Evolutionary conservation across 2,329 filamentous ascomycete species (phyloP), one percentile per base, ranked within the genome.

Genomic region (Nothophaeocryptopus gaeumannii): DNA sequence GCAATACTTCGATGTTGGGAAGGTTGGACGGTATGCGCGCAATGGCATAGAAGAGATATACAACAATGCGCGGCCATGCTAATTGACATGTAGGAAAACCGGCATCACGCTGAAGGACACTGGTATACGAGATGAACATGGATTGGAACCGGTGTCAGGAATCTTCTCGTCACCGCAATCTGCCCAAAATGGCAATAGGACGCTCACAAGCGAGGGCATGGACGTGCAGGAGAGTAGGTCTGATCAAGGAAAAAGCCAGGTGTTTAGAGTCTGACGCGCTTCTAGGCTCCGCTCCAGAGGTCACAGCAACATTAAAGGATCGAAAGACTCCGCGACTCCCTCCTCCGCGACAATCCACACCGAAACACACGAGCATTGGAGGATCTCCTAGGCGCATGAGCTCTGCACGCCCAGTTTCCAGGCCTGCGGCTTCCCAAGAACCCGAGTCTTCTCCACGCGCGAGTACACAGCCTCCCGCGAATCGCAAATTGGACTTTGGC

Each of bases 71-170:
- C 15, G 31, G 4, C 15, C 13, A 31, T 12, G 14, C 59, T 62
- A 51, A 62, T 49, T 11, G 32, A 59, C 48, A 13, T 44, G 42
- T 60, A 96, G 92, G 61, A 95, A 95, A 79, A 99, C 93, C 1
- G 93, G 93, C 38, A 80, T 95, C 20, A 86, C 83, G 1, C 72
- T 97, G 30, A 82, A 83, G 63, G 89, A 96, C 63, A 83, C 77
- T 47, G 89, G 89, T 45, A 76, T 84, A 53, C 86, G 89, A 72
- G 92, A 97, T 72, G 90, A 95, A 68, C 78, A 96, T 77, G 93
- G 92, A 69, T 84, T 99, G 75, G 89, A 96, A 67, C 86, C 88
- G 32, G 80, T 96, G 51, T 88, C 92, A 32, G 82, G 83, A 59
- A 82, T 97, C 58, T 96, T 96, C 70, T 96, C 91, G 8, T 96